A percentile compares a stretch with the other conserved stretches of the same genome.
Evolutionary conservation across 768 basidiomycete genomes (phyloP).

Genomic region (Collybia sordida): DNA sequence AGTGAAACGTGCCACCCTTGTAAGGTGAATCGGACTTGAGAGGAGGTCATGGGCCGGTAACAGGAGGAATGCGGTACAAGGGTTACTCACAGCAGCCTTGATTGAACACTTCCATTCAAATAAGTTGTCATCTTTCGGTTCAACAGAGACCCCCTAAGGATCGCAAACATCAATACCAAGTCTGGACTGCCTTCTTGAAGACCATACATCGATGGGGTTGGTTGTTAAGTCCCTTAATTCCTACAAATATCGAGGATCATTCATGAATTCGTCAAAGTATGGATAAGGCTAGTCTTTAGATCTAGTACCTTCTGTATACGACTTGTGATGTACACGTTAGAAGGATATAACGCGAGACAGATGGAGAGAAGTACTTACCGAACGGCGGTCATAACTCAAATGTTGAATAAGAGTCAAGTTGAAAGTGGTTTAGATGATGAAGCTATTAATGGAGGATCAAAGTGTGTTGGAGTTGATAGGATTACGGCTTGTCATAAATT

Average conservation of each 20-base stretch:
- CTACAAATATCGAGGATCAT: slow-evolving; percentile 32
- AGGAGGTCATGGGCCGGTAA: slow-evolving; percentile 9
- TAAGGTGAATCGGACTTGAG: slow-evolving; percentile 75
- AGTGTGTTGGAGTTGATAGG: slow-evolving; percentile 2
- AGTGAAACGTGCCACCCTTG: slow-evolving; percentile 78
- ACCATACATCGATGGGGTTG: slow-evolving; percentile 62
- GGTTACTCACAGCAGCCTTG: slow-evolving; percentile 63
- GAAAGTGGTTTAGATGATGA: neutral
- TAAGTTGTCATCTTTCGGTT: slow-evolving; percentile 68
- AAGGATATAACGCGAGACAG: neutral
- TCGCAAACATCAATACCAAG: slow-evolving; percentile 7
- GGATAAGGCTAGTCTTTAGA: neutral
- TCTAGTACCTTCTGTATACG: slow-evolving; percentile 71
- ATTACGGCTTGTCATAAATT: slow-evolving; percentile 2
- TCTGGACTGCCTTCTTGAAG: slow-evolving; percentile 9
- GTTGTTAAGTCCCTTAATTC: slow-evolving; percentile 63
- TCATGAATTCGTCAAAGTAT: neutral
- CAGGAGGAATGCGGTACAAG: neutral
- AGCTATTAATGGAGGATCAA: neutral
- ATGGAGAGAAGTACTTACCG: slow-evolving; percentile 27
- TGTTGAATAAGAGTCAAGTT: neutral
- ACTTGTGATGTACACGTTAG: slow-evolving; percentile 37
- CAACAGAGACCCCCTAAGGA: slow-evolving; percentile 58
- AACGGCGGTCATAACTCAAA: slow-evolving; percentile 32
- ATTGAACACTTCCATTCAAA: slow-evolving; percentile 78